A percentile compares a stretch with the other conserved stretches of the same genome.
phyloP scores from a whole-genome alignment of 1,139 yeast genomes.

The Wickerhamiella pararugosa region DNA sequence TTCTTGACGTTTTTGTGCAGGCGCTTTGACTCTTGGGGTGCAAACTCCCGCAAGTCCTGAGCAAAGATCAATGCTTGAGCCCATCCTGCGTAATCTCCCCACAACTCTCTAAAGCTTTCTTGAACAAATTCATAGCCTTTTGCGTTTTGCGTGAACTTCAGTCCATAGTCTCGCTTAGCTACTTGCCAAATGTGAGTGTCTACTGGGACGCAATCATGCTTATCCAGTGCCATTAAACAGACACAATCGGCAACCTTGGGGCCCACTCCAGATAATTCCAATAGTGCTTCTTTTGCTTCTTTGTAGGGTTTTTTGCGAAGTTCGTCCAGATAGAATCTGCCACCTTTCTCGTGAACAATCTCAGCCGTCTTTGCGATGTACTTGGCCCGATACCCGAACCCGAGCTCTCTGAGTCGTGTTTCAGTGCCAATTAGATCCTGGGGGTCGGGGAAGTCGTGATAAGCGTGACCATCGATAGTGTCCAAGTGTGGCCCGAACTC shows the following conservation, averaged over 20 bases:
- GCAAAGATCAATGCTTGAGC: constrained; percentile 88
- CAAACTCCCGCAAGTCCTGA: constrained; percentile 39
- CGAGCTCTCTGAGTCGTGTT: constrained; percentile 35
- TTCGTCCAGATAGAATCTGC: constrained; percentile 16
- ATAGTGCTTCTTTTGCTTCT: constrained; percentile 47
- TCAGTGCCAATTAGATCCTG: constrained; percentile 35
- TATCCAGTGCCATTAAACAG: constrained; percentile 79
- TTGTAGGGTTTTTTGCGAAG: constrained; percentile 36
- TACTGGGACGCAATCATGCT: constrained; percentile 81
- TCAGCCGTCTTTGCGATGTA: constrained; percentile 70
- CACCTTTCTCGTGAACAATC: constrained; percentile 25
- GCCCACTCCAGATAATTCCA: constrained; percentile 77
- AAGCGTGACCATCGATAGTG: constrained; percentile 39
- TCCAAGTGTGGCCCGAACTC: constrained; percentile 56
- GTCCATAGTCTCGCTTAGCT: constrained; percentile 66
- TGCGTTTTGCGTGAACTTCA: constrained; percentile 39
- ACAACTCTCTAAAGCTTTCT: constrained; percentile 43
- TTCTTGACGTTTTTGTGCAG: no score
- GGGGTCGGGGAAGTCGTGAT: constrained; percentile 67
- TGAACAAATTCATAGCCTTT: constrained; percentile 45
- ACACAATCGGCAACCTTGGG: constrained; percentile 97
- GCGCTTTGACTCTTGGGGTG: no score
- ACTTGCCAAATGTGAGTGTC: constrained; percentile 96
- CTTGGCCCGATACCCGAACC: constrained; percentile 89
- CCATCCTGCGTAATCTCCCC: constrained; percentile 97